Evolutionary conservation across 2,329 filamentous ascomycete species (phyloP), one percentile per base, ranked within the genome.

Genomic region (Colletotrichum lini): DNA sequence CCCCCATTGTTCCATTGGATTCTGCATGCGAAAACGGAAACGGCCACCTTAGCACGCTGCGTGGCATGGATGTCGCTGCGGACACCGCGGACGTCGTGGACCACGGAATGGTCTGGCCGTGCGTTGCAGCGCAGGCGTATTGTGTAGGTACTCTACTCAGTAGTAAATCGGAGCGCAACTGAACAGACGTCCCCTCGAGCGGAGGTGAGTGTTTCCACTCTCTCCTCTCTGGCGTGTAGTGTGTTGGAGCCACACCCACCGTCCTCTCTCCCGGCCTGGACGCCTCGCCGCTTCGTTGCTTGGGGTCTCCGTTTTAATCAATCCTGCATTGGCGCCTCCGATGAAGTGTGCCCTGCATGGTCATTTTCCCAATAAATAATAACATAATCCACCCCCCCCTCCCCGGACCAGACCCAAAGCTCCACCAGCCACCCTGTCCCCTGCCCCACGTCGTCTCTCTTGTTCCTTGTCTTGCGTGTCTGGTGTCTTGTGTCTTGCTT

Each of bases 371-470:
- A 57, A 42, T 68, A 57, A 47, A 45, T 56, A 64, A 62, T 40
- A 54, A 53, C 52, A 53, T 53, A 58, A 45, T 49, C 62, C 62
- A 70, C 60, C 53, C 63, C 50, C 30, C 63, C 56, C 63, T 26
- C 45, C 45, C 54, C 45, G 40, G 35, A 57, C 53, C 35, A 57
- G 53, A 57, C 53, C 63, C 30, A 35, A 60, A 58, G 63, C 61
- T 54, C 67, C 70, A 70, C 70, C 62, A 65, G 70, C 70, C 70
- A 63, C 70, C 70, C 53, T 67, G 57, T 70, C 67, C 70, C 70
- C 65, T 68, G 65, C 65, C 67, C 65, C 58, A 68, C 50, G 67
- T 49, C 30, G 30, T 35, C 30, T 35, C 56, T 54, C 54, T 59
- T 70, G 62, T 65, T 70, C 68, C 68, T 67, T 70, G 68, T 67